Base-by-base conservation (phyloP, 768 basidiomycete genomes). In the Russula earlei region DNA sequence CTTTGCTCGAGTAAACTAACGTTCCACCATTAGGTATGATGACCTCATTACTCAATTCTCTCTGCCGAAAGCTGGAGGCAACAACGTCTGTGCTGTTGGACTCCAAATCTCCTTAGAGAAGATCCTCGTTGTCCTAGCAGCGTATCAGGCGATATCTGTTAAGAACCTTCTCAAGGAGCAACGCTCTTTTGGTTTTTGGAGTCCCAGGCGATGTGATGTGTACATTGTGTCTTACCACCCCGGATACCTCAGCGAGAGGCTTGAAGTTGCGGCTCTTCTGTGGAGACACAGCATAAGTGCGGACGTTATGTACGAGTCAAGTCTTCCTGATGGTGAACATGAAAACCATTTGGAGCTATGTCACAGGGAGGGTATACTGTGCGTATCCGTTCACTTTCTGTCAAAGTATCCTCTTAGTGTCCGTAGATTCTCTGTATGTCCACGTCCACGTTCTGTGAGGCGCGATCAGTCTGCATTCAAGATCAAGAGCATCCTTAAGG, bases 151-250 rank as follows among this genome's bases (percentile, higher is more conserved):
- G 9, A 67, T 71, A 1, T 82, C 84, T 0, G 77, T 88, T 36
- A 83, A 82, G 66, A 77, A 77, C 3, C 74, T 89, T 5, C 72
- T 89, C 50, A 90, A 85, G 67, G 87, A 90, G 64, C 80, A 83
- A 57, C 80, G 82, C 11, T 90, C 91, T 0, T 92, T 90, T 58
- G 90, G 91, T 0, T 87, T 82, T 65, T 92, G 87, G 88, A 87
- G 87, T 67, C 90, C 90, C n/a, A 77, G 89, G 15, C 75, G 88
- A 37, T 91, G 91, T 62, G 90, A 92, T 60, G 90, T 92, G 11
- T 92, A 91, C 60, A 76, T 92, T 12, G 80, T 90, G 25, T 87
- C 87, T 0, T 87, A 84, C 57, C 82, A 87, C 58, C 73, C 81
- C 8, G 89, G 90, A 10, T 77, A 83, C 64, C 71, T 92, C 34